Percentiles rank a stretch among this genome's conserved stretches.
These are phyloP conservation scores for Alternaria metachromatica DNA, from an alignment of 2,329 filamentous ascomycete species.

Conservation along the genomic window DNA sequence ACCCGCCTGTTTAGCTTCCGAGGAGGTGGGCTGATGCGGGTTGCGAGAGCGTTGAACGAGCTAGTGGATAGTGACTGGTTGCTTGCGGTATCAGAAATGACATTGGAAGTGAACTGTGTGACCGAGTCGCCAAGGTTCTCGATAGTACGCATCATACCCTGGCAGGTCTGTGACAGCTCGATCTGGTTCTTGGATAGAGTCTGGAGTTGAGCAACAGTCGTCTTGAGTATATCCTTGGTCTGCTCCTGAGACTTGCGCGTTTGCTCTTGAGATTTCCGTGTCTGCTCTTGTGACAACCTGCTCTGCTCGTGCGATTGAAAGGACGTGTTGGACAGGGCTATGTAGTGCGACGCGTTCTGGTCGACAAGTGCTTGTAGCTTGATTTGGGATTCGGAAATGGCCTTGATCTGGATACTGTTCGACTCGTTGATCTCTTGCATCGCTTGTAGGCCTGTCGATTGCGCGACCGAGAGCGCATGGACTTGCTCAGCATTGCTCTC, in stretches of 20 bases:
- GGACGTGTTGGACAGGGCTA: constrained; percentile 42
- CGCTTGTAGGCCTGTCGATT: constrained; percentile 41
- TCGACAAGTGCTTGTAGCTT: constrained; percentile 40
- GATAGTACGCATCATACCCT: constrained; percentile 39
- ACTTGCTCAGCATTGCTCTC: constrained; percentile 42
- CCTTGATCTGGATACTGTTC: constrained; percentile 44
- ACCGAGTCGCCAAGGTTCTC: constrained; percentile 29
- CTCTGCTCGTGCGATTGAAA: constrained; percentile 41
- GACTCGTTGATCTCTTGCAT: constrained; percentile 49
- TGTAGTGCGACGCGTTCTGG: constrained; percentile 45
- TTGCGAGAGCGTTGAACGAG: constrained; percentile 22
- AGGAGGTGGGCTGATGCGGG: constrained; percentile 37
- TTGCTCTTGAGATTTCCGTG: constrained; percentile 10
- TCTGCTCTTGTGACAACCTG: constrained; percentile 33
- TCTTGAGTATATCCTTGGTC: constrained; percentile 34
- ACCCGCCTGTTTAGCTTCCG: constrained; percentile 43
- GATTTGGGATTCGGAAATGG: constrained; percentile 38
- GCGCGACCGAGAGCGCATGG: constrained; percentile 42
- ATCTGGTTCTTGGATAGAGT: constrained; percentile 36
- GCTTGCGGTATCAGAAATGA: constrained; percentile 25
- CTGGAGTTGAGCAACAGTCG: constrained; percentile 38
- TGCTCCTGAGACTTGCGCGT: constrained; percentile 28
- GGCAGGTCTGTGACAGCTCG: constrained; percentile 37
- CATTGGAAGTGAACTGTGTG: constrained; percentile 18
- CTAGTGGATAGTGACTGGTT: constrained; percentile 11